Base-by-base conservation (phyloP, 2,329 filamentous ascomycete species). In the Colletotrichum godetiae region DNA sequence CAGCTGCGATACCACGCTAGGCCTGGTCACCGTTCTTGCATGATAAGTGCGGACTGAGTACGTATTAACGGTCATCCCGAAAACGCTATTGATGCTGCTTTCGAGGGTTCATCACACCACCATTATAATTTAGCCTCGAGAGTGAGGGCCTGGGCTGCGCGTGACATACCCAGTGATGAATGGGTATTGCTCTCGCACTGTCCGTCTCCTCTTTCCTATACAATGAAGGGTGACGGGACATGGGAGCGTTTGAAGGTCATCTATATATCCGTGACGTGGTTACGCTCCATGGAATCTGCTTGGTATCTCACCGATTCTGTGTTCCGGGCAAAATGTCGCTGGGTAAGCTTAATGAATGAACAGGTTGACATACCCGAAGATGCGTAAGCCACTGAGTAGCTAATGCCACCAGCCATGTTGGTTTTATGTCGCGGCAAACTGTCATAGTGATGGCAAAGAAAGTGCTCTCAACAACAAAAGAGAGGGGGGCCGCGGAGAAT, bases 401-500 rank as follows among this genome's bases (percentile, higher is more conserved):
- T 61, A 6, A 19, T 60, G 70, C 70, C 67, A 37, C 60, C 65
- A 24, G 27, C 60, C 12, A 22, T 27, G 46, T 15, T 19, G 37
- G 55, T 57, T 65, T 24, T 24, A 22, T 56, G 35, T 55, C 56
- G 29, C 57, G 42, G 22, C 37, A 57, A 53, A 66, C 37, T 31
- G 19, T 19, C 27, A 49, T 37, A 29, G 42, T 35, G 55, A 49
- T 55, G 55, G 55, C 19, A 65, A 63, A 58, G 71, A 31, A 60
- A 56, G 33, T 24, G 29, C 6, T 15, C 15, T 31, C 22, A 27
- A 12, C 27, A 12, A 4, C 13, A 13, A 22, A 31, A 70, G 65
- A 73, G 61, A 70, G 56, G 71, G 70, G 56, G 19, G 65, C 60
- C 60, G 61, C 49, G 49, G 33, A 46, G 31, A 58, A 59, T 13